Evolutionary conservation across 148 eudicot genomes (phyloP), one percentile per base, ranked within the genome.

Genomic region (Tetragonia tetragonoides): DNA sequence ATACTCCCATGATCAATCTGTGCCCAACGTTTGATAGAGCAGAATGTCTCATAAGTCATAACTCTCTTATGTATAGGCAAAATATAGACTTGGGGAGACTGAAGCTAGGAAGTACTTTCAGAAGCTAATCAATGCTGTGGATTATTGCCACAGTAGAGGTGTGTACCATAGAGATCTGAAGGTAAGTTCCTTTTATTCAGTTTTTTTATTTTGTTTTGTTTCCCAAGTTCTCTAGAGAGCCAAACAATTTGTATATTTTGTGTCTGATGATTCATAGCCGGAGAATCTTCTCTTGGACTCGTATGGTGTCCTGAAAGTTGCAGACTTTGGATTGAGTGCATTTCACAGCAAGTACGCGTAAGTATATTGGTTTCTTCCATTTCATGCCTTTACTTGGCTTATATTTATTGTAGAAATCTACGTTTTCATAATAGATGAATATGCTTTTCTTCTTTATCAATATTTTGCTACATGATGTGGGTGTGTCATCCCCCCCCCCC

Each of bases 71-170:
- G 74, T 68, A 53, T 65, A 94, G 98, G 91, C 93, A 51, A 91
- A 87, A 74, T 71, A 85, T 65, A 90, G 87, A 80, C 93, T 94
- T 28, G 81, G 83, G 78, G 98, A 94, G 84, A 84, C 73, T 81
- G 91, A 89, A 79, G 98, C 97, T 37, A 88, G 93, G 80, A 87
- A 80, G 80, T 94, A 94, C 78, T 89, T 92, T 84, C 98, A 94
- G 81, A 97, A 94, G 87, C 91, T 94, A 66, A 88, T 94, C 60
- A 88, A 94, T 71, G 97, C 95, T 23, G 95, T 94, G 69, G 98
- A 94, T 78, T 94, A 88, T 77, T 94, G 98, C 85, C 98, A 94
- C 70, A 94, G 98, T 84, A 86, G 98, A 94, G 97, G 98, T 17
- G 92, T 94, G 54, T 92, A 88, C 87, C 98, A 94, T 53, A 83